A percentile compares a stretch with the other conserved stretches of the same genome.
Conservation (phyloP, 495 filamentous ascomycete genomes). For the Filosporella fistucella region DNA sequence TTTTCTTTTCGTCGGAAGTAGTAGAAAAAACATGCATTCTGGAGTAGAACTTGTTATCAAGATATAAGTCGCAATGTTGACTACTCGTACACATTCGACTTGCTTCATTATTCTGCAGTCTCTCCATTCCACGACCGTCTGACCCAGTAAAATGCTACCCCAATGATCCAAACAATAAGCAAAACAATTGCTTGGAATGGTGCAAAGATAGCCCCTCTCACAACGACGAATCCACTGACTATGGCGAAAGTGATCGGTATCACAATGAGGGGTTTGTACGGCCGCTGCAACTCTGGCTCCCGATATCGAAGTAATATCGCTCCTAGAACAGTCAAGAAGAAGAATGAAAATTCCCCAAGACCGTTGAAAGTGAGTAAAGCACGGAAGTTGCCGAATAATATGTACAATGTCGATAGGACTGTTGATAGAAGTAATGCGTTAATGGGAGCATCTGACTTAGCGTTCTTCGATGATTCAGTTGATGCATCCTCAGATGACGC, state of each 20-base stretch:
- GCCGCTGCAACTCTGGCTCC: constrained; percentile 39
- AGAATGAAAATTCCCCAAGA: constrained; percentile 52
- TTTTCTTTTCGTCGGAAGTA: too few relatives aligned
- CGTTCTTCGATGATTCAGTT: neutral
- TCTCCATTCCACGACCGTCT: too few relatives aligned
- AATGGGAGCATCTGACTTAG: constrained; percentile 37
- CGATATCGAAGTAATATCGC: constrained; percentile 44
- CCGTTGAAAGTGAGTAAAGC: constrained; percentile 53
- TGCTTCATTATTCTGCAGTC: too few relatives aligned
- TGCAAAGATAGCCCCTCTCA: constrained; percentile 47
- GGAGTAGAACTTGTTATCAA: too few relatives aligned
- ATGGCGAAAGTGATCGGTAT: constrained; percentile 42
- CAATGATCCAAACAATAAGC: constrained; percentile 39
- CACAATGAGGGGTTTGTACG: constrained; percentile 42
- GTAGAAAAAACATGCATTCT: too few relatives aligned
- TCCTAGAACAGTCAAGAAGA: constrained; percentile 51
- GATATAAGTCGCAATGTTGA: too few relatives aligned
- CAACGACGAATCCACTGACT: constrained; percentile 49
- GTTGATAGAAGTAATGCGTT: constrained; percentile 47
- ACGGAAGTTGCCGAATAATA: constrained; percentile 51
- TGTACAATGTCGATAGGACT: constrained; percentile 44
- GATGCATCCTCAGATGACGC: too few relatives aligned
- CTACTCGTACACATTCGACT: too few relatives aligned
- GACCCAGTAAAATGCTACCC: constrained; percentile 39
- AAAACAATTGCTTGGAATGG: constrained; percentile 42